Evolutionary conservation across 345 rosid genomes (phyloP).

Genomic region (Acer yangbiense): DNA sequence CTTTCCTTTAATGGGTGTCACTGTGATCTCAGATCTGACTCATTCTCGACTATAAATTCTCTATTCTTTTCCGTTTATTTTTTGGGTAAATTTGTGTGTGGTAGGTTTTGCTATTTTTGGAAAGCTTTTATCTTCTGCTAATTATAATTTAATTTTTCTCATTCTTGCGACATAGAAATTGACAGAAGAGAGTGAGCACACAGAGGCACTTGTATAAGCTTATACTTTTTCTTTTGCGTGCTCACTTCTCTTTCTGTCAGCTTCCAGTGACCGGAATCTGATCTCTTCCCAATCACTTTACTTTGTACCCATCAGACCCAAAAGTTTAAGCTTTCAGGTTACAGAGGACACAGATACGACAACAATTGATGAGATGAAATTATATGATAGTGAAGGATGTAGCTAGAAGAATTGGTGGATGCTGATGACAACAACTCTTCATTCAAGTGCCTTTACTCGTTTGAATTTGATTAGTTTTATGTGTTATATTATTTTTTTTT

Average conservation of each 20-base stretch:
- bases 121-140: slow-evolving; percentile 6
- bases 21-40: slow-evolving; percentile 57
- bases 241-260: slow-evolving; percentile 97
- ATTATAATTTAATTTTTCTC: neutral
- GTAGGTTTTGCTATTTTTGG: slow-evolving; percentile 23
- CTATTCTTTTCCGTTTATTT: neutral
- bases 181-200: slow-evolving; percentile 99
- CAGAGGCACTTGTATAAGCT: slow-evolving; percentile 67
- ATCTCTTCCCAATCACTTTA: slow-evolving; percentile 12
- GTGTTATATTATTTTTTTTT: neutral
- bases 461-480: slow-evolving; percentile 23
- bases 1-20: slow-evolving; percentile 40
- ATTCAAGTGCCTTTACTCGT: slow-evolving; percentile 11
- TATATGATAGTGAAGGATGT: neutral
- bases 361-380: neutral
- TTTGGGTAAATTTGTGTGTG: neutral
- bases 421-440: slow-evolving; percentile 9
- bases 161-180: slow-evolving; percentile 54
- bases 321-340: neutral
- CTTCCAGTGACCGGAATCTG: slow-evolving; percentile 55
- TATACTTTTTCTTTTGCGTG: slow-evolving; percentile 86
- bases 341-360: neutral
- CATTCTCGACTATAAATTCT: slow-evolving; percentile 16
- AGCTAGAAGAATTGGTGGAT: slow-evolving; percentile 3
- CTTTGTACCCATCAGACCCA: slow-evolving; percentile 13